These are phyloP conservation scores for Hypoxylon subgilvum DNA, from an alignment of 495 filamentous ascomycete species.

Conservation along the genomic window DNA sequence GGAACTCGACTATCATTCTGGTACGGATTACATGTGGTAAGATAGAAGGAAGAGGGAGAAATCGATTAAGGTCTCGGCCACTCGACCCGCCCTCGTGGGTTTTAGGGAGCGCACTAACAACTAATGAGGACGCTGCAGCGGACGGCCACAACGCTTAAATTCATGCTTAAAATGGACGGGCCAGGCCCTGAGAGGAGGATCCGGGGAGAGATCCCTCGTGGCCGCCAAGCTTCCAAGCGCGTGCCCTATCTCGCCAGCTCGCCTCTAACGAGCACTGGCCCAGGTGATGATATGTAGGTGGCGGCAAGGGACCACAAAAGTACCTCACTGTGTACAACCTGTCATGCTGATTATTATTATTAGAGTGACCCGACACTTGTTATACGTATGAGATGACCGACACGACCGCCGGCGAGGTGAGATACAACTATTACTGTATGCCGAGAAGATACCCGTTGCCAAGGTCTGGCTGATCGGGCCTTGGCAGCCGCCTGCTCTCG, in stretches of 20 bases:
- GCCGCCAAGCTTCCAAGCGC: slow-evolving; percentile 42
- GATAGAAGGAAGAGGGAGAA: too few species aligned
- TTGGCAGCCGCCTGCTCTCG: neutral
- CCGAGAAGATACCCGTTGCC: neutral
- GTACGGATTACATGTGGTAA: too few species aligned
- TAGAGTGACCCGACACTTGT: slow-evolving; percentile 24
- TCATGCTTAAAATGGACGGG: slow-evolving; percentile 55
- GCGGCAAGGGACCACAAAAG: slow-evolving; percentile 15
- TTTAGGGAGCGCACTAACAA: slow-evolving; percentile 15
- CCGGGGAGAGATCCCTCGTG: slow-evolving; percentile 41
- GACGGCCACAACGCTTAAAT: slow-evolving; percentile 50
- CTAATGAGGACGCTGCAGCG: slow-evolving; percentile 4
- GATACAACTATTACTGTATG: too few species aligned
- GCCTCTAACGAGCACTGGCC: slow-evolving; percentile 16
- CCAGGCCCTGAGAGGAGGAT: slow-evolving; percentile 30
- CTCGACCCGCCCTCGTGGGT: slow-evolving; percentile 21
- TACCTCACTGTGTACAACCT: too few species aligned
- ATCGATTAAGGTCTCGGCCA: slow-evolving; percentile 15
- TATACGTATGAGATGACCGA: too few species aligned
- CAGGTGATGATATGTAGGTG: slow-evolving; percentile 12
- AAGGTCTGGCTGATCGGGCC: neutral
- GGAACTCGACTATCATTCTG: neutral
- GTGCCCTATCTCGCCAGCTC: slow-evolving; percentile 17
- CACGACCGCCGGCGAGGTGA: too few species aligned
- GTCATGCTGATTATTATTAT: slow-evolving; percentile 17